These are phyloP conservation scores for Stephania yunnanensis DNA, from an alignment of 164 flowering plant genomes.

Conservation along the genomic window DNA sequence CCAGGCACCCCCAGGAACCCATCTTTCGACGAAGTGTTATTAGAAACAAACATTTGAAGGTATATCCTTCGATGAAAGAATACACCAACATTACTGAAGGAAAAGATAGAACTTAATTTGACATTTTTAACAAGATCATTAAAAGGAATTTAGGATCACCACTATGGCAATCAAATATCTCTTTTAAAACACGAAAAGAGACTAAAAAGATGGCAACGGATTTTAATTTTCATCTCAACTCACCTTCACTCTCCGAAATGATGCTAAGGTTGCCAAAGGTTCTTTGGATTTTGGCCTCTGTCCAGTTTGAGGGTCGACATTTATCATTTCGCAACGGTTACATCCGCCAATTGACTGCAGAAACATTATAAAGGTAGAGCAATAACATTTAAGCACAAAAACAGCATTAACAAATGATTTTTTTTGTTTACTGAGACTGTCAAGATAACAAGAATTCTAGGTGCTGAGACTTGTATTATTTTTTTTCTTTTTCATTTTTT, in stretches of 20 bases:
- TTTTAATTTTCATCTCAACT: slow-evolving; percentile 4
- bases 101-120: background rate
- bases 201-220: background rate
- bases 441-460: background rate
- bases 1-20: background rate
- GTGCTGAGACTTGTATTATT: too few species aligned
- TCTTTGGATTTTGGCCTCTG: slow-evolving; percentile 49
- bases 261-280: slow-evolving; percentile 86
- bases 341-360: slow-evolving; percentile 91
- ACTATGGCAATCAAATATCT: background rate
- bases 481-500: too few species aligned
- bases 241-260: slow-evolving; percentile 80
- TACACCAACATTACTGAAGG: background rate
- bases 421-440: background rate
- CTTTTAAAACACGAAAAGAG: background rate
- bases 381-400: background rate
- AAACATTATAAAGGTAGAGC: slow-evolving; percentile 2
- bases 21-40: background rate
- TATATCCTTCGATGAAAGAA: background rate
- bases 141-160: background rate
- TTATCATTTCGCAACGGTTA: slow-evolving; percentile 93
- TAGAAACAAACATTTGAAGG: background rate
- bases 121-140: background rate
- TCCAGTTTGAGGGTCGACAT: slow-evolving; percentile 34
- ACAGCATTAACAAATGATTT: background rate